These are phyloP conservation scores for Pichia sp. DNA, from an alignment of 1,139 yeast species.

Conservation along the genomic window DNA sequence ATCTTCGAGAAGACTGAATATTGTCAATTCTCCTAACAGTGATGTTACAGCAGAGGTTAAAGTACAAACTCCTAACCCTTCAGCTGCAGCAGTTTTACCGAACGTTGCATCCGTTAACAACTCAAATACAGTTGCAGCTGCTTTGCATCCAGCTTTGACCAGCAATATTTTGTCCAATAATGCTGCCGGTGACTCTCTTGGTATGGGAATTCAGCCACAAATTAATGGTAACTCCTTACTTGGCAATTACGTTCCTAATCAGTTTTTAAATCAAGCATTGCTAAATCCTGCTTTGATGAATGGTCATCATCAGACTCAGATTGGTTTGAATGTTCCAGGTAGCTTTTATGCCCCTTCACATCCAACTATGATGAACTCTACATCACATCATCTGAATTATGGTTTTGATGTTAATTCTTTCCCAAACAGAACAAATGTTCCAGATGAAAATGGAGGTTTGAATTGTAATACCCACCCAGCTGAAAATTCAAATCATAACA, in stretches of 20 bases:
- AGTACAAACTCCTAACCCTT: not conserved
- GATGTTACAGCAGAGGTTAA: not conserved
- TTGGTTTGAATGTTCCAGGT: constrained; percentile 6
- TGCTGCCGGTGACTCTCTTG: constrained; percentile 21
- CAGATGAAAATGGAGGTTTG: not conserved
- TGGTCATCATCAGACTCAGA: constrained; percentile 3
- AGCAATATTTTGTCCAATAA: constrained; percentile 22
- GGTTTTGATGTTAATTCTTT: not conserved
- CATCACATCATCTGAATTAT: not conserved
- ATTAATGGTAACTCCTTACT: constrained; percentile 5
- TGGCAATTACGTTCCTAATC: constrained; percentile 9
- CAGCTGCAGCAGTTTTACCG: not conserved
- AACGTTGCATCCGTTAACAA: too few species aligned
- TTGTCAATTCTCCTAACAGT: constrained; percentile 17
- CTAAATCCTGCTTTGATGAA: constrained; percentile 8
- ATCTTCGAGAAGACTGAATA: constrained; percentile 23
- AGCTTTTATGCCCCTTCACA: constrained; percentile 2
- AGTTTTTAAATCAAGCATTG: constrained; percentile 10
- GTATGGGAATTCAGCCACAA: constrained; percentile 20
- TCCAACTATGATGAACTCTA: not conserved
- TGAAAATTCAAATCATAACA: constrained; percentile 5
- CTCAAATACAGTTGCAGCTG: not conserved
- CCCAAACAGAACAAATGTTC: not conserved
- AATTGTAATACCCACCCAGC: not conserved
- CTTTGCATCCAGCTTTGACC: constrained; percentile 20